Evolutionary conservation across 768 basidiomycete genomes (phyloP), one percentile per base, ranked within the genome.

Genomic region (Mycena olivaceomarginata): DNA sequence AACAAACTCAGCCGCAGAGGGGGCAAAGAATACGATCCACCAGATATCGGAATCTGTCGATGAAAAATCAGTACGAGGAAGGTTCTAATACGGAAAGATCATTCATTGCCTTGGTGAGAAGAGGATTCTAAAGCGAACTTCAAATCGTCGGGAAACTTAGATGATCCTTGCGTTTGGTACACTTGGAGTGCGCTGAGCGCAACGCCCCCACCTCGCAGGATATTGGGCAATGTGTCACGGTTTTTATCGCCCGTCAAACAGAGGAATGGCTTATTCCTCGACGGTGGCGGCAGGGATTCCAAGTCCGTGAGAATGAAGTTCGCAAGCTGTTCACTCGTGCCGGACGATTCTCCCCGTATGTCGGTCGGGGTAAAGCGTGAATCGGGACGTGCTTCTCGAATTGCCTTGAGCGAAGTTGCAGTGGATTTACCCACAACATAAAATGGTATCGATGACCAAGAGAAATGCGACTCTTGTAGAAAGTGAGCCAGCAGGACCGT

Each of bases 201-300:
- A 2, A 95, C 82, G 1, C 87, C 87, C 0, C 85, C 89, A 0
- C 86, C 86, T 0, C 77, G 72, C 48, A 97, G 85, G 11, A 93
- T 87, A 18, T 77, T 85, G 0, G 91, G 85, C 2, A 97, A 84
- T 0, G 91, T 93, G 77, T 96, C 95, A 20, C 92, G 88, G 74
- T 95, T 96, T 87, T 97, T 98, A 89, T 97, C 97, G 25, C 96
- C 96, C 13, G 93, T 95, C 11, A 98, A 89, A 82, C 96, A 97
- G 8, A 97, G 83, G 64, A 97, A 67, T 20, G 75, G 81, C 41
- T 82, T 87, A 15, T 56, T 73, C 13, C 75, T 75, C 8, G 51
- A 25, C 3, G 39, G 15, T 79, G 7, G 75, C 80, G 71, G 72
- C 13, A 40, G 72, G 48, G 65, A 60, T 12, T 79, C 67, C 11